Conservation (phyloP, 257 asterid species). For the Lithospermum erythrorhizon region DNA sequence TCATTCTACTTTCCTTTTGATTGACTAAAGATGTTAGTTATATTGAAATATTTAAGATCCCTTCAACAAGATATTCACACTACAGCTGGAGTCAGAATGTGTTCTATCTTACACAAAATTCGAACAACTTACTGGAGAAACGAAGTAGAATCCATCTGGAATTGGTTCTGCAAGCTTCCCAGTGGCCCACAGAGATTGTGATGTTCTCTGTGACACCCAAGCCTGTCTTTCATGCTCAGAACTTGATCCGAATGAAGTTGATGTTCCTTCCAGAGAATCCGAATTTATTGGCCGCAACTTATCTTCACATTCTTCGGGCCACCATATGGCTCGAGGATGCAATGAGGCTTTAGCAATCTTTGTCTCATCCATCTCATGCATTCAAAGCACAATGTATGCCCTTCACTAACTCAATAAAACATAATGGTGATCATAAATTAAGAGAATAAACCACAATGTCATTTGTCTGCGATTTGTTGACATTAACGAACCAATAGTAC, state of each 20-base stretch:
- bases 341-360: constrained; percentile 33
- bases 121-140: constrained; percentile 52
- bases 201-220: constrained; percentile 43
- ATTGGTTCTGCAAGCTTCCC: constrained; percentile 72
- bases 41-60: background rate
- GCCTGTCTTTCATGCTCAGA: constrained; percentile 34
- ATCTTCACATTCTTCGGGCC: constrained; percentile 50
- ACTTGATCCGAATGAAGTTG: constrained; percentile 32
- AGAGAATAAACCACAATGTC: too few species aligned
- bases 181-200: constrained; percentile 77
- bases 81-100: background rate
- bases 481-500: too few species aligned
- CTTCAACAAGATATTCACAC: background rate
- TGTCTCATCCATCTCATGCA: constrained; percentile 59
- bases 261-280: constrained; percentile 43
- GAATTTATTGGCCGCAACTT: constrained; percentile 28
- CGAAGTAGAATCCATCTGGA: constrained; percentile 87
- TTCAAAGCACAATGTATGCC: constrained; percentile 10
- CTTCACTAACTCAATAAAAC: too few species aligned
- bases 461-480: too few species aligned
- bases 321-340: constrained; percentile 48
- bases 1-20: background rate
- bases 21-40: background rate
- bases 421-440: too few species aligned
- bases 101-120: background rate